Evolutionary conservation across 495 filamentous ascomycete genomes (phyloP), one percentile per base, ranked within the genome.

Genomic region (Neurospora pannonica): DNA sequence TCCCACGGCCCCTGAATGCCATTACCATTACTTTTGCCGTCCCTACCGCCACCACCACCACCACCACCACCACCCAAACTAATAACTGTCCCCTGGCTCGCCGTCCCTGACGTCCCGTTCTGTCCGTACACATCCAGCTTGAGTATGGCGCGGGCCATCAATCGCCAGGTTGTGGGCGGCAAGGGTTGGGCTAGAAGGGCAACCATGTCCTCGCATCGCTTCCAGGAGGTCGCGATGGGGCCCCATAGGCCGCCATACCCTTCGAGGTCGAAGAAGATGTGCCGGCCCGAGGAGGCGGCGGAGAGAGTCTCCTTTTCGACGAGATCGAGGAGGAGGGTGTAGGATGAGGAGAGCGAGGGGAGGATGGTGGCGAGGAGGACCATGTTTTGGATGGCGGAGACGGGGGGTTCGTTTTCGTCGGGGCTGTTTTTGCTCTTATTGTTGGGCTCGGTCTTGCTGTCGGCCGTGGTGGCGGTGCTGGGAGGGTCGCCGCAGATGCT

Each of bases 291-390:
- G 1, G 76, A 76, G 11, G 81, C 78, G 10, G 87, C 87, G 0
- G 60, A 75, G 0, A 78, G 71, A 1, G 84, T 78, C 54, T 84
- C 84, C 21, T 77, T 78, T 73, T 89, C 87, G 19, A 88, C 80
- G 75, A 85, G 82, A 21, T 60, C 73, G 1, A 89, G 77, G 38
- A 89, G 84, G 60, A 74, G 79, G 71, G 79, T 80, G 79, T 89
- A 93, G 4, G 87, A 84, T 78, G 90, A 86, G 24, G 88, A 88
- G 38, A 91, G 83, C 15, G 89, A 87, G 24, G 88, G 90, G 28
- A 93, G 83, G 10, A 92, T 82, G 0, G 90, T 89, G 8, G 87
- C 90, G 13, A 90, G 86, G 72, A 91, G 87, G 90, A 92, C 92
- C 46, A 90, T 84, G 77, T 88, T 92, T 73, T 92, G 90, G 76